Conservation (phyloP, 129 eudicot genomes). For the Glebionis coronaria region DNA sequence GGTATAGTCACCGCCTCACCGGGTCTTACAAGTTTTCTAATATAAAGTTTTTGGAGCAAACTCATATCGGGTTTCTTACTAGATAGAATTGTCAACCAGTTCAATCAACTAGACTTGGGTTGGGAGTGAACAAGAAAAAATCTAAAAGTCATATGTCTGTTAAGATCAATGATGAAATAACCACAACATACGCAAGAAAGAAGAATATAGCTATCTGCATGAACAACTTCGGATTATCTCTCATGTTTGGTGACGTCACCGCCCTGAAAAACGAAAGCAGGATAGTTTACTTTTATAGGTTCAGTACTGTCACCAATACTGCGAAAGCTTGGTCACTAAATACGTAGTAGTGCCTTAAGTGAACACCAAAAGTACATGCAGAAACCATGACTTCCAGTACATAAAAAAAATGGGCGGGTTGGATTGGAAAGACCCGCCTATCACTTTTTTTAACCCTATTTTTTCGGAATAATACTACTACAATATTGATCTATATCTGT, state of each 20-base stretch:
- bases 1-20: too few relatives aligned
- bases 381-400: background rate
- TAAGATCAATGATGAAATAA: slow-evolving; percentile 83
- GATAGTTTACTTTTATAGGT: background rate
- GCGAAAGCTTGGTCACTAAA: background rate
- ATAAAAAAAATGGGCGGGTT: too few relatives aligned
- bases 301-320: background rate
- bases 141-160: slow-evolving; percentile 58
- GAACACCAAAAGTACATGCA: background rate
- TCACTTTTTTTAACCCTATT: too few relatives aligned
- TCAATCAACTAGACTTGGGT: slow-evolving; percentile 13
- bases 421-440: too few relatives aligned
- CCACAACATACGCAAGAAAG: slow-evolving; percentile 93
- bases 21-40: background rate
- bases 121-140: slow-evolving; percentile 1
- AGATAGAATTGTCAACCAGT: slow-evolving; percentile 6
- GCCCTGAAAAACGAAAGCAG: slow-evolving; percentile 54
- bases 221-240: slow-evolving; percentile 94
- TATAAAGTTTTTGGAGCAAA: background rate
- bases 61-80: slow-evolving; percentile 3
- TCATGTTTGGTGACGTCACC: slow-evolving; percentile 95
- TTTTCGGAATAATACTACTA: too few relatives aligned
- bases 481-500: background rate
- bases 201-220: slow-evolving; percentile 87
- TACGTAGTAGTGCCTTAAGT: slow-evolving; percentile 11